Percentiles rank a stretch among this genome's conserved stretches.
phyloP scores from a whole-genome alignment of 2,329 filamentous ascomycete genomes.

The Colletotrichum incanum region DNA sequence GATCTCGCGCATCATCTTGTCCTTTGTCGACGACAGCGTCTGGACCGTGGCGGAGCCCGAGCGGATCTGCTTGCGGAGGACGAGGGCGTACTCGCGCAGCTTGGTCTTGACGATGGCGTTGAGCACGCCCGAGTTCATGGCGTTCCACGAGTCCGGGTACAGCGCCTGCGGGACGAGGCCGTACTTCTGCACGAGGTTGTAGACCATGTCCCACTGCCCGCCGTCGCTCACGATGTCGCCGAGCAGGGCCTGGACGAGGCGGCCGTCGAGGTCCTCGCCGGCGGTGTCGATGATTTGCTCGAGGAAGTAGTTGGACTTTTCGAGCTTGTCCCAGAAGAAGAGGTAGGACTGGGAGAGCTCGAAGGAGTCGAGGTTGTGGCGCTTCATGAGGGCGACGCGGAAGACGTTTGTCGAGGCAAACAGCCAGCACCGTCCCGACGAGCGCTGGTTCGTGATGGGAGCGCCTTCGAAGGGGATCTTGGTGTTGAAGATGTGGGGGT shows the following conservation, averaged over 20 bases:
- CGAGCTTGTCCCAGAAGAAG: conserved; percentile 95
- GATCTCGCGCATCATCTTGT: conserved; percentile 84
- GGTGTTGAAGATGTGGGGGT: conserved; percentile 87
- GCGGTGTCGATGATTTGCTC: conserved; percentile 86
- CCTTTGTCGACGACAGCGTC: conserved; percentile 70
- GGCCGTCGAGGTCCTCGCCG: conserved; percentile 77
- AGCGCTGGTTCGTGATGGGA: conserved; percentile 88
- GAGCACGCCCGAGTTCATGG: conserved; percentile 78
- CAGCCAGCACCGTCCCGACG: conserved; percentile 90
- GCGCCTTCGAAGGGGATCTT: conserved; percentile 86
- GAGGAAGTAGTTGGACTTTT: conserved; percentile 92
- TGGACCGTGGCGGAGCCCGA: conserved; percentile 51
- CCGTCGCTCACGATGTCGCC: conserved; percentile 82
- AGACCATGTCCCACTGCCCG: conserved; percentile 94
- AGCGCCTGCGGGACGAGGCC: conserved; percentile 87
- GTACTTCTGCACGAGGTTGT: conserved; percentile 88
- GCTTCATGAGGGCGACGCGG: conserved; percentile 89
- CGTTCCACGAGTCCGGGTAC: conserved; percentile 88
- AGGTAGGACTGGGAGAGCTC: conserved; percentile 91
- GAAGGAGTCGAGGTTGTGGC: conserved; percentile 82
- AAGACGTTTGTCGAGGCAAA: conserved; percentile 95
- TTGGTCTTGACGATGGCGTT: conserved; percentile 86
- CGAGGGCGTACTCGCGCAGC: conserved; percentile 87
- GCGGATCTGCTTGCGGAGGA: conserved; percentile 72
- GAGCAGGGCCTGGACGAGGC: conserved; percentile 81